Base-by-base conservation (phyloP, 1,284 basidiomycete species). In the Schizophyllum amplum region DNA sequence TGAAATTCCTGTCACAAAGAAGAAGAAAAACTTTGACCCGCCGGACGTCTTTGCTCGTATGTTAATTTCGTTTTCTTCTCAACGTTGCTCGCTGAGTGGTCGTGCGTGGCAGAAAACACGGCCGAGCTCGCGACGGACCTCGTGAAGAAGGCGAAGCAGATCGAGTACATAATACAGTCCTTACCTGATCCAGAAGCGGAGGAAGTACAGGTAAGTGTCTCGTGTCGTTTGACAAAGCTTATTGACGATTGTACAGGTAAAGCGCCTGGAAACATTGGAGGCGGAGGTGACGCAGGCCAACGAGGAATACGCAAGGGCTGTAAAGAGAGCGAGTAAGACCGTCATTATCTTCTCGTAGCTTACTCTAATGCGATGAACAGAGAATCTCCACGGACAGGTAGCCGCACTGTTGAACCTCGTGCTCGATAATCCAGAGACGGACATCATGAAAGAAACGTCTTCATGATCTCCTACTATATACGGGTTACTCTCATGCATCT, bases 141-240 rank as follows among this genome's bases (percentile, higher is more conserved):
- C 47, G 78, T 92, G 49, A 77, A 83, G 27, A 92, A 93, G 66
- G 89, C 90, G 17, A 92, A 92, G 65, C 90, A 93, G 67, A 80
- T 93, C 50, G 86, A 93, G 64, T 85, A 82, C 62, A 77, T 93
- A 52, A 89, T 93, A 48, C 80, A 87, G 57, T 84, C 84, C 0
- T 68, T 93, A 17, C 90, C 90, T 0, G 79, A 82, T 51, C 83
- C 87, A 1, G 86, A 89, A 64, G 75, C 83, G 4, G 87, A 90
- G 66, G 84, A 87, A 66, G 76, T 75, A 23, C 86, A 89, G 78
- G 87, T 83, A 54, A 47, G 74, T 65, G 23, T n/a, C n/a, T n/a
- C 55, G 20, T 4, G 25, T 3, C 48, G 13, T 9, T 50, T 21
- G 13, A 50, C 4, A 20, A 15, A 52, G 22, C 47, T 23, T 49